These are phyloP conservation scores for Aspergillus coremiiformis DNA, from an alignment of 495 filamentous ascomycete species.

Conservation along the genomic window DNA sequence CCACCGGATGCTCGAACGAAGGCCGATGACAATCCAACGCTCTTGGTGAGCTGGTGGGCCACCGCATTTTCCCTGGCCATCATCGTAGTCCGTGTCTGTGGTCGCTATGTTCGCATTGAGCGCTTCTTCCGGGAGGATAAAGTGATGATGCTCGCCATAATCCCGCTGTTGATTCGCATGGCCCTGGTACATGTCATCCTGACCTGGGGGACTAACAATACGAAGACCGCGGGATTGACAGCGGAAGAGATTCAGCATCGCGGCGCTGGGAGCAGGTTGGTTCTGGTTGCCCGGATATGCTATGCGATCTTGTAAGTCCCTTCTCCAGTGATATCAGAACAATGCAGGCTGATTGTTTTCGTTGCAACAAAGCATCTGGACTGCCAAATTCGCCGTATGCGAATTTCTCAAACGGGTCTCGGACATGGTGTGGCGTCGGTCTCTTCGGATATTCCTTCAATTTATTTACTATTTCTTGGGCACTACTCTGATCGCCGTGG, in stretches of 20 bases:
- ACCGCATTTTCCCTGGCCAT: constrained; percentile 73
- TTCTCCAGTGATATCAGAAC: not conserved
- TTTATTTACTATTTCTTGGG: constrained; percentile 67
- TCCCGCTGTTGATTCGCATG: constrained; percentile 79
- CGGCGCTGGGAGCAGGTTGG: constrained; percentile 46
- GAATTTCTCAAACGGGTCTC: constrained; percentile 82
- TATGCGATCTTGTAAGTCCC: constrained; percentile 52
- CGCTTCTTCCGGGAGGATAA: constrained; percentile 81
- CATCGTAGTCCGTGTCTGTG: constrained; percentile 66
- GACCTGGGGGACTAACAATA: constrained; percentile 83
- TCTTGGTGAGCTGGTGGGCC: constrained; percentile 93
- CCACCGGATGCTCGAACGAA: constrained; percentile 52
- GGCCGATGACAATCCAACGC: constrained; percentile 59
- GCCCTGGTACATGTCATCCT: constrained; percentile 79
- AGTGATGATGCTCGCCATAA: constrained; percentile 68
- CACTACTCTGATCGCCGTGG: constrained; percentile 67
- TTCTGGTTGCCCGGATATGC: constrained; percentile 46
- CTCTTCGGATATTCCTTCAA: constrained; percentile 58
- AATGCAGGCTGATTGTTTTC: not conserved
- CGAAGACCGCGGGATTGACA: constrained; percentile 34
- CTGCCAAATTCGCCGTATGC: constrained; percentile 79
- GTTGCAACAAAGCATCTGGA: constrained; percentile 63
- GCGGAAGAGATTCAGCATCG: constrained; percentile 33
- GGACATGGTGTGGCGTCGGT: constrained; percentile 57
- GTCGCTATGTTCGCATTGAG: constrained; percentile 75